A percentile compares a stretch with the other conserved stretches of the same genome.
These are phyloP conservation scores for Lepidium africanum DNA, from an alignment of 345 rosid genomes.

Conservation along the genomic window DNA sequence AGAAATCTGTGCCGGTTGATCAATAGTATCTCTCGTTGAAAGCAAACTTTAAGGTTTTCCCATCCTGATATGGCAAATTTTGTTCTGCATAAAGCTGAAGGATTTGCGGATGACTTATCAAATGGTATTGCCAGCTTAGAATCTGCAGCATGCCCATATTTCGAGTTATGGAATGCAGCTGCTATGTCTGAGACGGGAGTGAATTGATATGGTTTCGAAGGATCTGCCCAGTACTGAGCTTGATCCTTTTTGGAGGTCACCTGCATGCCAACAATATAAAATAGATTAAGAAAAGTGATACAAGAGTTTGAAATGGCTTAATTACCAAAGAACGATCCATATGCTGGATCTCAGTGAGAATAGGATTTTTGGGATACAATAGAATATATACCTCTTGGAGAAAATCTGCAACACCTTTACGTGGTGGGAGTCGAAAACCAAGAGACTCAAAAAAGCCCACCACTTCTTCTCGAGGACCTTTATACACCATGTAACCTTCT, in stretches of 20 bases:
- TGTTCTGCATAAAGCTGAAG: slow-evolving; percentile 60
- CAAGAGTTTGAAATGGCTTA: background rate
- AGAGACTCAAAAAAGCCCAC: slow-evolving; percentile 76
- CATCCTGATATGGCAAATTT: slow-evolving; percentile 60
- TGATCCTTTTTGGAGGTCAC: slow-evolving; percentile 93
- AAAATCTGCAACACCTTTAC: slow-evolving; percentile 65
- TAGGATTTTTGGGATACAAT: background rate
- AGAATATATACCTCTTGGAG: slow-evolving; percentile 71
- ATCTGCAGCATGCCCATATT: slow-evolving; percentile 44
- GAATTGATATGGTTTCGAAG: slow-evolving; percentile 56
- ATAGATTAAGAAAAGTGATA: background rate
- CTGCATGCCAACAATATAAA: slow-evolving; percentile 32
- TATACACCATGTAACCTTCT: slow-evolving; percentile 78
- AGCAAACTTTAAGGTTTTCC: slow-evolving; percentile 67
- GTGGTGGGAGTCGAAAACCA: slow-evolving; percentile 71
- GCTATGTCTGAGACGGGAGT: slow-evolving; percentile 66
- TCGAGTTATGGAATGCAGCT: slow-evolving; percentile 55
- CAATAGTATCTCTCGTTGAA: slow-evolving; percentile 55
- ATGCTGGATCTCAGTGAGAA: background rate
- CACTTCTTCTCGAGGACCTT: slow-evolving; percentile 74
- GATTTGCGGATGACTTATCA: slow-evolving; percentile 43
- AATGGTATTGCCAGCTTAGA: slow-evolving; percentile 43
- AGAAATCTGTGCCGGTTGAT: slow-evolving; percentile 68
- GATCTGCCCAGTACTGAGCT: slow-evolving; percentile 94
- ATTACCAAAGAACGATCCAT: background rate